These are phyloP conservation scores for Exobasidium cylindrosporum DNA, from an alignment of 1,284 basidiomycete species.

Conservation along the genomic window DNA sequence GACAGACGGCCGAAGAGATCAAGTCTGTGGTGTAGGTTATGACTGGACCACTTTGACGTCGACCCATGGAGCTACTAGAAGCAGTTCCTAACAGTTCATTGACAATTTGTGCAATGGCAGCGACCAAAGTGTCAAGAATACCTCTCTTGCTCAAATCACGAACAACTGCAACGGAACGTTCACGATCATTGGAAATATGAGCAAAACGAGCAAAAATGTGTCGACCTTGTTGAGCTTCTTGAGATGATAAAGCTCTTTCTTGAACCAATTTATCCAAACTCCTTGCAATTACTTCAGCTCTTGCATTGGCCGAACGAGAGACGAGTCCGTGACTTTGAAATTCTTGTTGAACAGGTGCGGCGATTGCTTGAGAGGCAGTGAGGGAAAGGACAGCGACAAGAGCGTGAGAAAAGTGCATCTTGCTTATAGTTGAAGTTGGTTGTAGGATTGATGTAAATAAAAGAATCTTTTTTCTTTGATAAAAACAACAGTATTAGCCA, in stretches of 20 bases:
- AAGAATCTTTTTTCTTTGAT: background rate
- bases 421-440: background rate
- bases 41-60: background rate
- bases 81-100: slow-evolving; percentile 32
- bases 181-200: slow-evolving; percentile 4
- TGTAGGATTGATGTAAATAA: background rate
- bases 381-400: slow-evolving; percentile 33
- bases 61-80: slow-evolving; percentile 14
- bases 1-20: slow-evolving; percentile 17
- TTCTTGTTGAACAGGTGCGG: background rate
- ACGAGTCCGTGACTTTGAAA: background rate
- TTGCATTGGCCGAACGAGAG: slow-evolving; percentile 9
- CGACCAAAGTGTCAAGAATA: slow-evolving; percentile 35
- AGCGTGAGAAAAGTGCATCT: slow-evolving; percentile 35
- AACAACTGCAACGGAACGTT: slow-evolving; percentile 23
- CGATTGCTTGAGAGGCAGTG: slow-evolving; percentile 24
- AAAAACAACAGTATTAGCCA: background rate
- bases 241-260: slow-evolving; percentile 15
- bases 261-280: too few relatives aligned
- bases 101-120: slow-evolving; percentile 30
- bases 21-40: background rate
- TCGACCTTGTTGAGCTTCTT: slow-evolving; percentile 4
- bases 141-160: slow-evolving; percentile 37
- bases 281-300: slow-evolving; percentile 20
- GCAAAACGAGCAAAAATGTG: slow-evolving; percentile 9